phyloP scores from a whole-genome alignment of 306 rosid genomes.

The Abrus precatorius region DNA sequence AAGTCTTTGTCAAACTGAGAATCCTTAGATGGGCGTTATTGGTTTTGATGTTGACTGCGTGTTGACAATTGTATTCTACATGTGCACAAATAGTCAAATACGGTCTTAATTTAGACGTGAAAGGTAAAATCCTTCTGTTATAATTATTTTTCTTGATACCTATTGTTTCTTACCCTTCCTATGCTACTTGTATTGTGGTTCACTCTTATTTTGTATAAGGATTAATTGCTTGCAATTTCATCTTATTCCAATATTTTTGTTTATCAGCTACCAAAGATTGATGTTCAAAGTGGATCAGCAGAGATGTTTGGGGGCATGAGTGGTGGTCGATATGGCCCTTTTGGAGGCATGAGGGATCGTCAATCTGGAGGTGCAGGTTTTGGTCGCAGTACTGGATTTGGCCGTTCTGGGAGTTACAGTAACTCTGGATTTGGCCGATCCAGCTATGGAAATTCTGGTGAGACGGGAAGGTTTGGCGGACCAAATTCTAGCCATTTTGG shows the following conservation, averaged over 20 bases:
- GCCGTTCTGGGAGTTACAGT: conserved; percentile 1
- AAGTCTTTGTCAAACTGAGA: conserved; percentile 21
- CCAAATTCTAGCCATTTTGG: conserved; percentile 58
- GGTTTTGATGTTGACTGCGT: not conserved
- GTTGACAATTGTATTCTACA: conserved; percentile 1
- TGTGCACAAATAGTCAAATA: not conserved
- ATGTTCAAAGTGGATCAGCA: conserved; percentile 54
- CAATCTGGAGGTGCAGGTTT: not conserved
- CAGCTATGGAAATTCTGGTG: conserved; percentile 42
- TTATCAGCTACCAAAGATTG: conserved; percentile 69
- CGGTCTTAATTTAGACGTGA: not conserved
- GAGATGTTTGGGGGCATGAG: conserved; percentile 61
- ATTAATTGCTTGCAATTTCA: conserved; percentile 31
- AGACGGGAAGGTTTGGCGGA: conserved; percentile 36
- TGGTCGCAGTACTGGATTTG: conserved; percentile 14
- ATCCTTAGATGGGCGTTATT: not conserved
- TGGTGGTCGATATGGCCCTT: conserved; percentile 20
- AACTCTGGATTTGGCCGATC: conserved; percentile 48
- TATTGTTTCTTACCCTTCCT: not conserved
- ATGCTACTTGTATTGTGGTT: not conserved
- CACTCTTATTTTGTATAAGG: conserved; percentile 20
- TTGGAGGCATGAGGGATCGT: not conserved
- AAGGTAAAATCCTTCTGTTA: not conserved
- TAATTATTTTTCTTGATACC: conserved; percentile 13
- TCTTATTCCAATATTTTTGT: conserved; percentile 20